A percentile compares a stretch with the other conserved stretches of the same genome.
phyloP scores from a whole-genome alignment of 108 stramenopile genomes.

The Licmophora abbreviata region DNA sequence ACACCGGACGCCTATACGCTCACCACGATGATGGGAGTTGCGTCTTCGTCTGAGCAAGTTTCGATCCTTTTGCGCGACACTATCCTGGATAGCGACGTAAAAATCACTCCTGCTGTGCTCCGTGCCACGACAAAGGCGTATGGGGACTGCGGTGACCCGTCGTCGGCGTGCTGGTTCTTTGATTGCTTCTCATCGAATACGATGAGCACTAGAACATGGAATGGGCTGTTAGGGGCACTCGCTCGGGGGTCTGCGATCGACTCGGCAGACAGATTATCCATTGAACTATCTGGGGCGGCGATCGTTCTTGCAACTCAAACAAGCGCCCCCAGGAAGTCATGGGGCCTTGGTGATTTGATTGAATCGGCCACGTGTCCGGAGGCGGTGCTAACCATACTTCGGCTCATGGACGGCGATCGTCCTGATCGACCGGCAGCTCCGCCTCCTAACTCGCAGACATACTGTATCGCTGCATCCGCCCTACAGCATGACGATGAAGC shows the following conservation, averaged over 20 bases:
- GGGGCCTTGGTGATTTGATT: constrained; percentile 7
- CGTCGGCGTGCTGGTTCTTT: constrained; percentile 59
- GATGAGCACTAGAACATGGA: constrained; percentile 39
- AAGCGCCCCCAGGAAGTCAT: background rate
- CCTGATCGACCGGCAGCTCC: constrained; percentile 13
- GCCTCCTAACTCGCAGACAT: constrained; percentile 57
- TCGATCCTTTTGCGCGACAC: constrained; percentile 21
- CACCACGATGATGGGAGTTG: constrained; percentile 56
- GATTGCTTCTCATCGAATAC: constrained; percentile 18
- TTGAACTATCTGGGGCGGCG: constrained; percentile 3
- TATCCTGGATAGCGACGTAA: constrained; percentile 11
- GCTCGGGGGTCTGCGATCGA: constrained; percentile 1
- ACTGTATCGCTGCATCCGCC: constrained; percentile 56
- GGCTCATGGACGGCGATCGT: constrained; percentile 30
- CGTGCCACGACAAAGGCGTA: constrained; percentile 49
- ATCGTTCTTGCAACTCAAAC: no score
- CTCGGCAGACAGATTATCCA: background rate
- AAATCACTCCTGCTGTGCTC: constrained; percentile 31
- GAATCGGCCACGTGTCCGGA: constrained; percentile 37
- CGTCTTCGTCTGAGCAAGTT: constrained; percentile 28
- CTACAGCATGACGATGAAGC: constrained; percentile 9
- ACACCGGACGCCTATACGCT: constrained; percentile 48
- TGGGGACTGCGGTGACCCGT: constrained; percentile 49
- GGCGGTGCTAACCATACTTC: constrained; percentile 33
- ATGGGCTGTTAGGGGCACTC: constrained; percentile 50